phyloP scores from a whole-genome alignment of 1,139 yeast genomes.

The Saccharomyces hybrid region DNA sequence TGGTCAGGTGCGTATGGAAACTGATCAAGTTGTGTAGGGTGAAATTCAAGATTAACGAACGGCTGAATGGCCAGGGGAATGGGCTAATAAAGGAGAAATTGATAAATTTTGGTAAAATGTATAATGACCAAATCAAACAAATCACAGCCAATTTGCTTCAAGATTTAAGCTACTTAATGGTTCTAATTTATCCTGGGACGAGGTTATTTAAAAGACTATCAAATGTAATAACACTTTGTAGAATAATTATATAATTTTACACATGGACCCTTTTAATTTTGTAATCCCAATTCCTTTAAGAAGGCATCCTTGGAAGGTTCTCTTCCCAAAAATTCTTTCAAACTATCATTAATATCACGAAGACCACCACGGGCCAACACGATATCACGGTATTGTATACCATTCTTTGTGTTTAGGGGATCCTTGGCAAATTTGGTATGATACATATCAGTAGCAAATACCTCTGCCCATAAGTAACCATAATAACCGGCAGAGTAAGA shows the following conservation, averaged over 20 bases:
- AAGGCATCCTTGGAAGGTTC: conserved; percentile 68
- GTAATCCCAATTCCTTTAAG: conserved; percentile 50
- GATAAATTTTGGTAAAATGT: background rate
- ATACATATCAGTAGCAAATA: conserved; percentile 78
- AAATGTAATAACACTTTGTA: background rate
- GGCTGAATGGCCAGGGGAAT: background rate
- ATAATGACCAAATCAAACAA: background rate
- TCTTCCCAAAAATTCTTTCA: conserved; percentile 65
- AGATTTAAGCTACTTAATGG: conserved; percentile 2
- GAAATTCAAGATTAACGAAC: background rate
- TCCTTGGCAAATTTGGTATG: conserved; percentile 60
- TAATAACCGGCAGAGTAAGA: conserved; percentile 85
- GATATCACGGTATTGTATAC: conserved; percentile 60
- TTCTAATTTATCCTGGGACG: background rate
- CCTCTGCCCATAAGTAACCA: conserved; percentile 80
- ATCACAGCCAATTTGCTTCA: background rate
- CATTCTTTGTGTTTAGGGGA: conserved; percentile 58
- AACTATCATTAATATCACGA: conserved; percentile 55
- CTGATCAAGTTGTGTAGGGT: background rate
- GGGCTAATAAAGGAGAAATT: background rate
- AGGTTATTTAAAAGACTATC: background rate
- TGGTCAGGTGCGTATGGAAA: background rate
- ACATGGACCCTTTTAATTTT: conserved; percentile 1
- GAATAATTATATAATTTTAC: background rate
- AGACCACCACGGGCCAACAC: conserved; percentile 70